Percentiles rank a stretch among this genome's conserved stretches.
These are phyloP conservation scores for Peronospora destructor DNA, from an alignment of 352 stramenopile species.

Conservation along the genomic window DNA sequence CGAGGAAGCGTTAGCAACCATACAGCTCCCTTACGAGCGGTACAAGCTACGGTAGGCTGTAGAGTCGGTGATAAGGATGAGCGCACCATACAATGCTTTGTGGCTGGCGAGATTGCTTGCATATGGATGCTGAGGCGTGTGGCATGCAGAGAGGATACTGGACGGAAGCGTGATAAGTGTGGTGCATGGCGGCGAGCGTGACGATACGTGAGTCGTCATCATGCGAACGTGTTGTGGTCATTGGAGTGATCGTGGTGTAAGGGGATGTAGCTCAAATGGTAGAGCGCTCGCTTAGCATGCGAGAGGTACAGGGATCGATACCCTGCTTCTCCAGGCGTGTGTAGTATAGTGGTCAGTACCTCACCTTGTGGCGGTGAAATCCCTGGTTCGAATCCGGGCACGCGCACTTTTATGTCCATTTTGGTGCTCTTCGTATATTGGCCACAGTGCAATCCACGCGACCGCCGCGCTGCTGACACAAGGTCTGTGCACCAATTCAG, in stretches of 20 bases:
- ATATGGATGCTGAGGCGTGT: no score
- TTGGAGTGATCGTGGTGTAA: neutral
- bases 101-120: no score
- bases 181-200: no score
- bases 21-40: neutral
- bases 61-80: neutral
- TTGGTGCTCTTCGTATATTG: neutral
- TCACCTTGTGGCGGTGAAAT: constrained; percentile 19
- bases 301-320: constrained; percentile 17
- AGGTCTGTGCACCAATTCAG: no score
- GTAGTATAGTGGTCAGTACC: constrained; percentile 18
- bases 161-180: no score
- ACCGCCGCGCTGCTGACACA: neutral
- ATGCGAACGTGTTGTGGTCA: no score
- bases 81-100: no score
- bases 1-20: no score
- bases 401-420: constrained; percentile 3
- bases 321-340: constrained; percentile 17
- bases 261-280: constrained; percentile 13
- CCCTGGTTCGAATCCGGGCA: constrained; percentile 13
- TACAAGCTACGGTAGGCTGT: neutral
- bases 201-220: no score
- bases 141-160: no score
- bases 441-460: neutral
- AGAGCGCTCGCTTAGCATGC: constrained; percentile 3